These are phyloP conservation scores for Nothophytophthora sp. DNA, from an alignment of 352 stramenopile species.

Conservation along the genomic window DNA sequence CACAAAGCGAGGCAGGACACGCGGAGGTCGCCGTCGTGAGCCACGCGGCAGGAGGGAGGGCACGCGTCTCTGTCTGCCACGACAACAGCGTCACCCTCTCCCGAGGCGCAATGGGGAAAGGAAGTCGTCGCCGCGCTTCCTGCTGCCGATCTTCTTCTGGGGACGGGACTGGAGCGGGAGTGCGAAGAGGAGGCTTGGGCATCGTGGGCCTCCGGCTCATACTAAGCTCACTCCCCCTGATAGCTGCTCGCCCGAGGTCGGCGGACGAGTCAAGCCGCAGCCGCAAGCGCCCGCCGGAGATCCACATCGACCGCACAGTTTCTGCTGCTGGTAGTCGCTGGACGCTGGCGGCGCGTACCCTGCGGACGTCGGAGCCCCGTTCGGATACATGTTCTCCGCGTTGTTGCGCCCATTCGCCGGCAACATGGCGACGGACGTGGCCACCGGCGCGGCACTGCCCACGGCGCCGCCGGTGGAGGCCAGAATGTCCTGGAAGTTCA, in stretches of 20 bases:
- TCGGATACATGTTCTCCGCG: constrained; percentile 59
- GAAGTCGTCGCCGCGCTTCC: no score
- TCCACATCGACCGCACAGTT: constrained; percentile 18
- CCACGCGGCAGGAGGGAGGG: no score
- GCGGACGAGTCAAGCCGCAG: constrained; percentile 19
- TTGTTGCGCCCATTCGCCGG: constrained; percentile 25
- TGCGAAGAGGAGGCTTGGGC: no score
- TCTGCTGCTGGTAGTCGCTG: constrained; percentile 16
- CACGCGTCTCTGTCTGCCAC: no score
- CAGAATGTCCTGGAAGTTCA: constrained; percentile 90
- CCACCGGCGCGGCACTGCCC: constrained; percentile 7
- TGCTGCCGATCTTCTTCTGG: no score
- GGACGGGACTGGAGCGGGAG: no score
- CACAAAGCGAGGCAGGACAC: no score
- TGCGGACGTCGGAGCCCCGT: constrained; percentile 15
- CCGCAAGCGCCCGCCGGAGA: constrained; percentile 4
- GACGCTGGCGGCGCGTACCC: constrained; percentile 16
- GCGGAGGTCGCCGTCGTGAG: no score
- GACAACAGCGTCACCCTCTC: no score
- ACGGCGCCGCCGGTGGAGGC: constrained; percentile 42
- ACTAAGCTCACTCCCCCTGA: constrained; percentile 29
- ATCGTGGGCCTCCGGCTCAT: no score
- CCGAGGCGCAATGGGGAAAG: no score
- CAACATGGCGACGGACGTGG: constrained; percentile 13
- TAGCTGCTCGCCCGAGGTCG: constrained; percentile 25